A percentile compares a stretch with the other conserved stretches of the same genome.
Conservation (phyloP, 495 filamentous ascomycete species). For the Neurospora cerealis region DNA sequence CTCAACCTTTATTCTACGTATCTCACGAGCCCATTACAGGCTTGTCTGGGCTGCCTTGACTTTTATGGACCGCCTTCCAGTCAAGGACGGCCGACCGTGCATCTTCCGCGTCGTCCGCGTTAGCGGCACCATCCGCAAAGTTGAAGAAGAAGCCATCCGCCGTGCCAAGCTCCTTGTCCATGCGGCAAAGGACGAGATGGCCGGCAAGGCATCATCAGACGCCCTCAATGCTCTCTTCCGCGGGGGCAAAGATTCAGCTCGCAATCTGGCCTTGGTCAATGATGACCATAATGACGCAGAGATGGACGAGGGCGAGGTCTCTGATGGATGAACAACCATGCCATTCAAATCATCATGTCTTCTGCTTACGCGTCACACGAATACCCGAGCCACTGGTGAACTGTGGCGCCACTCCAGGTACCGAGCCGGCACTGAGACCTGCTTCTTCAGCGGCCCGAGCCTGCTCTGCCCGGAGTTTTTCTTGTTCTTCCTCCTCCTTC, state of each 20-base stretch:
- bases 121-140: slow-evolving; percentile 88
- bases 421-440: slow-evolving; percentile 12
- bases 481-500: slow-evolving; percentile 54
- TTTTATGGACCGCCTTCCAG: slow-evolving; percentile 63
- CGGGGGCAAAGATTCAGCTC: slow-evolving; percentile 19
- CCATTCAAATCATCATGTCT: slow-evolving; percentile 9
- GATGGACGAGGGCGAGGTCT: slow-evolving; percentile 38
- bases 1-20: slow-evolving; percentile 81
- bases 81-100: slow-evolving; percentile 46
- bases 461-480: slow-evolving; percentile 25
- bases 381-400: slow-evolving; percentile 12
- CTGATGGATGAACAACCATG: slow-evolving; percentile 9
- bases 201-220: slow-evolving; percentile 19
- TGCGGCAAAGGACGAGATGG: slow-evolving; percentile 41
- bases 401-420: slow-evolving; percentile 1
- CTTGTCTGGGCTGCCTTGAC: slow-evolving; percentile 85
- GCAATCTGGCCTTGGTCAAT: slow-evolving; percentile 30
- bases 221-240: slow-evolving; percentile 33
- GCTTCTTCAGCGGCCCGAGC: slow-evolving; percentile 20
- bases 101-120: slow-evolving; percentile 82
- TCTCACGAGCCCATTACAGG: slow-evolving; percentile 66
- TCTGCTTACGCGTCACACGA: slow-evolving; percentile 17
- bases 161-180: slow-evolving; percentile 63
- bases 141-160: slow-evolving; percentile 77
- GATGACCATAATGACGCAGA: slow-evolving; percentile 36